Conservation (phyloP, 1,284 basidiomycete species). For the Apiotrichum domesticum region DNA sequence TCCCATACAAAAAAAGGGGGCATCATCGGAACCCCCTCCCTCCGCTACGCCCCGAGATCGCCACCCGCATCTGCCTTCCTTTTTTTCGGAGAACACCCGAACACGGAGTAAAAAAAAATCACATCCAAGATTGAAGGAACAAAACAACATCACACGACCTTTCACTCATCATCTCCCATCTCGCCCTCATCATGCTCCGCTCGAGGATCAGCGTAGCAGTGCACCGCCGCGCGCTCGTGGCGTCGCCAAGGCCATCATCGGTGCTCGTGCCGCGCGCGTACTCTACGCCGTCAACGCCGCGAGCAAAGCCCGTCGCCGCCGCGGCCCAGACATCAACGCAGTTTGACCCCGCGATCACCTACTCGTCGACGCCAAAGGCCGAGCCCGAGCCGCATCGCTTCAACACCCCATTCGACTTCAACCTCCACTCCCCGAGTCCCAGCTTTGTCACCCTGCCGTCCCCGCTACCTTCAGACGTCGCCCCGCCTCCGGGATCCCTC, state of each 20-base stretch:
- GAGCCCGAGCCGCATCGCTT: conserved; percentile 12
- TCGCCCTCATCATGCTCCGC: conserved; percentile 13
- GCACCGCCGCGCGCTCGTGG: neutral
- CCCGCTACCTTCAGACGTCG: conserved; percentile 28
- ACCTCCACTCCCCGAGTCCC: neutral
- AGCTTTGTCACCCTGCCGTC: conserved; percentile 13
- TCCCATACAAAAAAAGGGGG: too few relatives aligned
- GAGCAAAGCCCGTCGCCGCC: conserved; percentile 3
- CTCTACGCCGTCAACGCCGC: conserved; percentile 7
- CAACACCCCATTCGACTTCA: neutral
- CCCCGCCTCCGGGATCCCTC: conserved; percentile 9
- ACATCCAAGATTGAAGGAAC: neutral
- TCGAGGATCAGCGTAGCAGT: conserved; percentile 9
- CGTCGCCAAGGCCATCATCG: neutral
- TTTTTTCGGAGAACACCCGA: too few relatives aligned
- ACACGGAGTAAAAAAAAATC: too few relatives aligned
- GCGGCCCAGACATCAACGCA: neutral
- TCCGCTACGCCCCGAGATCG: too few relatives aligned
- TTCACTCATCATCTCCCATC: neutral
- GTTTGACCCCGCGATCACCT: conserved; percentile 7
- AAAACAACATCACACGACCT: neutral
- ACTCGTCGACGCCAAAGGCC: neutral
- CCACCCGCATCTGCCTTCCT: too few relatives aligned
- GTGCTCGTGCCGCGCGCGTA: neutral
- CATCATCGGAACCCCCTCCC: too few relatives aligned